These are phyloP conservation scores for Starmerella bombicola DNA, from an alignment of 805 yeast species.

Conservation along the genomic window DNA sequence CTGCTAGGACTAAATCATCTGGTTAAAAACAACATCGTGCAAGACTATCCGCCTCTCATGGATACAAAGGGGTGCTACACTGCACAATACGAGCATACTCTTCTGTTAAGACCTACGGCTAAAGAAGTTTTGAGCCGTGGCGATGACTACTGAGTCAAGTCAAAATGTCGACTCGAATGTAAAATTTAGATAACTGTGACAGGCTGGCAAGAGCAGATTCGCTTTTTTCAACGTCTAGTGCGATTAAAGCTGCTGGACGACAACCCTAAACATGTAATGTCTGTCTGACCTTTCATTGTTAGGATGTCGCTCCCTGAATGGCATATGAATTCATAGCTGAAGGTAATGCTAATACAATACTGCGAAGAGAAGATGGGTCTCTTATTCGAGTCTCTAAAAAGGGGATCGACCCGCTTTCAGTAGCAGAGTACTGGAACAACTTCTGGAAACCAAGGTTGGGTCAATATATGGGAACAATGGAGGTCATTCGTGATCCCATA, in stretches of 20 bases:
- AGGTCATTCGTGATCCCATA: constrained; percentile 5
- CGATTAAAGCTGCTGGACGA: no score
- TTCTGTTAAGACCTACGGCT: constrained; percentile 74
- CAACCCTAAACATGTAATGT: no score
- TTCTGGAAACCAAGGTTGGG: constrained; percentile 18
- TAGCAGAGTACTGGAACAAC: constrained; percentile 23
- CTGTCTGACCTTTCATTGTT: no score
- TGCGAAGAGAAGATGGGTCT: constrained; percentile 1
- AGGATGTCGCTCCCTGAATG: constrained; percentile 1
- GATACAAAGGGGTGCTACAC: constrained; percentile 80
- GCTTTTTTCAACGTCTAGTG: no score
- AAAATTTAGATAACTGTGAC: no score
- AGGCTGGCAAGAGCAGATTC: no score
- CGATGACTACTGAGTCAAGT: constrained; percentile 63
- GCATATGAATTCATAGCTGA: constrained; percentile 8
- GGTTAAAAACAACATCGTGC: constrained; percentile 75
- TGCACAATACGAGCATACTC: constrained; percentile 94
- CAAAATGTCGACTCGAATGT: no score
- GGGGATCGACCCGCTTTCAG: constrained; percentile 32
- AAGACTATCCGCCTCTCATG: constrained; percentile 85
- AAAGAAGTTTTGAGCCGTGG: constrained; percentile 94
- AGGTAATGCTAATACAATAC: constrained; percentile 15
- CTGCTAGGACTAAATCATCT: constrained; percentile 72
- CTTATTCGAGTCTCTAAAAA: constrained; percentile 27
- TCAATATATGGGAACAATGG: constrained; percentile 15